Conservation (phyloP, 2,329 filamentous ascomycete genomes). For the Geosmithia flava region DNA sequence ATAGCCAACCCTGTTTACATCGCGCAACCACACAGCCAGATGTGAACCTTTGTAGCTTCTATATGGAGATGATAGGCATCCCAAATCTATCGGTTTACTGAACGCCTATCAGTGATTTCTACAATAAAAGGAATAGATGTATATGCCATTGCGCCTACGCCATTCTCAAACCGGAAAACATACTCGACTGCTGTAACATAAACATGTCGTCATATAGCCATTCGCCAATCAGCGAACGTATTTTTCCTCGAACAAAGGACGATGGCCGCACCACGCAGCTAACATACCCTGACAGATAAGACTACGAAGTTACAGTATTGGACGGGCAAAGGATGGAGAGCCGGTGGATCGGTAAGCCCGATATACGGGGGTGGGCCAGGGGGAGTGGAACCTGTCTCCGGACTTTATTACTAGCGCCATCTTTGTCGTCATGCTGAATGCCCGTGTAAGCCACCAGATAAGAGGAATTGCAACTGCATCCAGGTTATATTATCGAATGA, state of each 20-base stretch:
- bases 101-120: no score
- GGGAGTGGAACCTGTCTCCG: background rate
- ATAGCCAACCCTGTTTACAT: no score
- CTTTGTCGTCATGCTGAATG: background rate
- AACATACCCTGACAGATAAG: background rate
- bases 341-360: background rate
- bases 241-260: no score
- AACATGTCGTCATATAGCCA: background rate
- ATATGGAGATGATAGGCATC: no score
- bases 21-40: no score
- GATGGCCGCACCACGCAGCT: no score
- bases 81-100: no score
- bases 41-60: no score
- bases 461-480: background rate
- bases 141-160: background rate
- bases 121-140: no score
- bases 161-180: background rate
- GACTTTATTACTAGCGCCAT: background rate
- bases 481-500: background rate
- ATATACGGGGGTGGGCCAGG: background rate
- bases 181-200: background rate
- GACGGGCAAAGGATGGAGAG: background rate
- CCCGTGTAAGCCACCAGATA: background rate
- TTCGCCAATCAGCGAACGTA: background rate
- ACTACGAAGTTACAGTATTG: background rate